These are phyloP conservation scores for Sphenostylis stenocarpa DNA, from an alignment of 306 rosid genomes.

Conservation along the genomic window DNA sequence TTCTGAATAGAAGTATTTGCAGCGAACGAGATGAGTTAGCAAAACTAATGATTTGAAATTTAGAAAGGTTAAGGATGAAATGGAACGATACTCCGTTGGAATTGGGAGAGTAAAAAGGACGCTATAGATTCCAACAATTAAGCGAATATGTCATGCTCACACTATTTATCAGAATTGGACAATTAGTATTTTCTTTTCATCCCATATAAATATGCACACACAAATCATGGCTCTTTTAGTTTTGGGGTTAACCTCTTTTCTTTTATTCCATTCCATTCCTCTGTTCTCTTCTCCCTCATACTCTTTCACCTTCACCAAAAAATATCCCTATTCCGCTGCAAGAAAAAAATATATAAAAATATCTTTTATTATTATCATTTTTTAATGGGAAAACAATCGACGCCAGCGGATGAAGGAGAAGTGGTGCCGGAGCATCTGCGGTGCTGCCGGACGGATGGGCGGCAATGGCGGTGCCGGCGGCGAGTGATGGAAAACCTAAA, in stretches of 20 bases:
- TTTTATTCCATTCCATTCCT: background rate
- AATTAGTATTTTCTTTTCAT: background rate
- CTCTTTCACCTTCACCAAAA: constrained; percentile 21
- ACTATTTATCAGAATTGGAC: background rate
- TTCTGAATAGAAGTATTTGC: constrained; percentile 26
- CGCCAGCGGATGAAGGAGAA: constrained; percentile 41
- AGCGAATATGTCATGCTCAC: constrained; percentile 39
- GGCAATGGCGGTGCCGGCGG: constrained; percentile 93
- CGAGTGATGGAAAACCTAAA: constrained; percentile 74
- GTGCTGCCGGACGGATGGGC: constrained; percentile 89
- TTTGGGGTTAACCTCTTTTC: constrained; percentile 5
- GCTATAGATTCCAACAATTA: constrained; percentile 37
- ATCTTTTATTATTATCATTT: background rate
- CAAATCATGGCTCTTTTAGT: constrained; percentile 14
- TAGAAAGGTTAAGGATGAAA: constrained; percentile 17
- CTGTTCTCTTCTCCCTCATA: background rate
- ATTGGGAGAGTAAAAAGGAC: constrained; percentile 49
- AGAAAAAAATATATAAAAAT: background rate
- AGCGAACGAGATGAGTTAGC: background rate
- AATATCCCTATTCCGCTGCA: constrained; percentile 30
- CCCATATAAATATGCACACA: constrained; percentile 29
- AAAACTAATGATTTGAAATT: constrained; percentile 25
- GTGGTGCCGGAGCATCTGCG: constrained; percentile 73
- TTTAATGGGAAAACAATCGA: constrained; percentile 25
- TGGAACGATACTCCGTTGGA: constrained; percentile 8